A percentile compares a stretch with the other conserved stretches of the same genome.
Conservation (phyloP, 805 yeast genomes). For the Candida xyloterini region DNA sequence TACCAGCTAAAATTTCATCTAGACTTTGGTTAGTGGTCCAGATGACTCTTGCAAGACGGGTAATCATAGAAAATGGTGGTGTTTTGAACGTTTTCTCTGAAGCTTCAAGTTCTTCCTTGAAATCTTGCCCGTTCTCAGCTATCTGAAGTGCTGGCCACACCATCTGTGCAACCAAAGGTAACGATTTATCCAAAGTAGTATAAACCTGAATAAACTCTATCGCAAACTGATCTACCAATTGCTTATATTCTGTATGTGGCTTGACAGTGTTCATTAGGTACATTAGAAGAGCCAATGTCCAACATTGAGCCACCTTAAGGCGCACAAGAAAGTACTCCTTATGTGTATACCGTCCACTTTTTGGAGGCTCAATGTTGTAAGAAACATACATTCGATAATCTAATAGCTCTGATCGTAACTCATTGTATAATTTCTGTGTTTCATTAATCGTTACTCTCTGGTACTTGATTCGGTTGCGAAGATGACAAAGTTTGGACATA, state of each 20-base stretch:
- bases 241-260: slow-evolving; percentile 25
- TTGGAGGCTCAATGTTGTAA: slow-evolving; percentile 7
- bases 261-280: slow-evolving; percentile 31
- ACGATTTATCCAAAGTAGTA: slow-evolving; percentile 35
- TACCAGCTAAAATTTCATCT: slow-evolving; percentile 36
- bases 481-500: slow-evolving; percentile 35
- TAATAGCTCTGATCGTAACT: slow-evolving; percentile 28
- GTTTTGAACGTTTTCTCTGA: slow-evolving; percentile 38
- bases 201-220: slow-evolving; percentile 44
- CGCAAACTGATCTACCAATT: slow-evolving; percentile 24
- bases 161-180: slow-evolving; percentile 45
- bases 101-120: slow-evolving; percentile 32
- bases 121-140: slow-evolving; percentile 35
- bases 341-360: neutral
- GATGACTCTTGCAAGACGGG: slow-evolving; percentile 35
- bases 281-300: slow-evolving; percentile 38
- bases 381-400: slow-evolving; percentile 35
- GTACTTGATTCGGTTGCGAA: slow-evolving; percentile 20
- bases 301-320: slow-evolving; percentile 40
- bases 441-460: slow-evolving; percentile 7
- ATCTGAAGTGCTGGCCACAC: slow-evolving; percentile 52
- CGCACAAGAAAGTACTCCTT: slow-evolving; percentile 25
- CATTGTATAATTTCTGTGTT: slow-evolving; percentile 20
- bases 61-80: slow-evolving; percentile 40
- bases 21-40: slow-evolving; percentile 37